Evolutionary conservation across 2,329 filamentous ascomycete species (phyloP).

Genomic region (Helotiales sp.): DNA sequence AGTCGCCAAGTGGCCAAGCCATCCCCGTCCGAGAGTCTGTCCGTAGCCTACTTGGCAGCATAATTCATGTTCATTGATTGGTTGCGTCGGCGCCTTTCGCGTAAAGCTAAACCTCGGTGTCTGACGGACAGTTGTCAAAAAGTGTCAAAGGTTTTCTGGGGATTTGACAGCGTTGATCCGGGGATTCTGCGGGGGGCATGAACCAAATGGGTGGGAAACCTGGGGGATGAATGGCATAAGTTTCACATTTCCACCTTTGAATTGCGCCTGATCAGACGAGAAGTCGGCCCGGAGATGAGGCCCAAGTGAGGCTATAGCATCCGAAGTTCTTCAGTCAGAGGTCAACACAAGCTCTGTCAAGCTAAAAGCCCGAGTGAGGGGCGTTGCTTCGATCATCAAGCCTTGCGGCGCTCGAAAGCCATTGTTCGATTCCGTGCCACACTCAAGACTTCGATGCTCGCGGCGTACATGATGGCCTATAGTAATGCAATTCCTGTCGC

Average conservation of each 20-base stretch:
- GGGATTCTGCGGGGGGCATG: conserved; percentile 6
- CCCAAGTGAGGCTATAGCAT: too few relatives aligned
- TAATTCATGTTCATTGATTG: neutral
- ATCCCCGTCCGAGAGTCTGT: too few relatives aligned
- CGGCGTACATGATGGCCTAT: neutral
- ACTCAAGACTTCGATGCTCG: neutral
- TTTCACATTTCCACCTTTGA: neutral
- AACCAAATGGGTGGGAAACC: neutral
- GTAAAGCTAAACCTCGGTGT: neutral
- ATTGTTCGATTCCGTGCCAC: neutral
- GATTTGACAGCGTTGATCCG: conserved; percentile 6
- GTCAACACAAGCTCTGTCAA: neutral
- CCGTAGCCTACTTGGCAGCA: too few relatives aligned
- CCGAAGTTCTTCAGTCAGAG: neutral
- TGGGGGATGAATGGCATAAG: neutral
- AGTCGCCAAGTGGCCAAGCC: neutral
- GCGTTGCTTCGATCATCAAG: neutral
- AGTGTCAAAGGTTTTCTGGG: neutral
- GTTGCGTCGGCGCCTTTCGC: neutral
- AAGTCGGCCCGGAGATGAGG: too few relatives aligned
- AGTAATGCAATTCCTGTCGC: neutral
- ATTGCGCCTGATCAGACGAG: neutral
- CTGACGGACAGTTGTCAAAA: neutral
- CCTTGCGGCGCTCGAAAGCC: neutral
- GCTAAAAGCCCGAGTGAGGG: neutral